Conservation (phyloP, 2,329 filamentous ascomycete genomes). For the Fusarium brevicatenulatum region DNA sequence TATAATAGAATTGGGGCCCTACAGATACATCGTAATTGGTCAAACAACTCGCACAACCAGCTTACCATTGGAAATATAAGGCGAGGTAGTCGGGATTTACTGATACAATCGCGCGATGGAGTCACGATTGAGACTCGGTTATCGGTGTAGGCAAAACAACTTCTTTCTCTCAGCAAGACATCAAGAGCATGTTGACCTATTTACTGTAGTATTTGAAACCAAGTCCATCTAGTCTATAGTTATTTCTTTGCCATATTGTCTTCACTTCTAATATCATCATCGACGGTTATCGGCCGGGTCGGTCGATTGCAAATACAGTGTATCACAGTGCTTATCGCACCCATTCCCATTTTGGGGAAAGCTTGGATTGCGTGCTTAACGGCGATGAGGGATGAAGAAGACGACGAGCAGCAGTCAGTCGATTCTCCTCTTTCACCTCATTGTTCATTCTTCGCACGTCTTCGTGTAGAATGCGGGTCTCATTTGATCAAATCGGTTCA, state of each 20-base stretch:
- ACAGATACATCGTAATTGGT: not conserved
- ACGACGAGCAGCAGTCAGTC: conserved; percentile 10
- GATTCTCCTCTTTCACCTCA: conserved; percentile 33
- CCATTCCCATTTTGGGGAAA: conserved; percentile 16
- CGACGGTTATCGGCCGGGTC: conserved; percentile 25
- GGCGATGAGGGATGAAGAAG: conserved; percentile 7
- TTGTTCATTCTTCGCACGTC: conserved; percentile 22
- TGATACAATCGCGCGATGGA: conserved; percentile 2
- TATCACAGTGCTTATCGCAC: conserved; percentile 13
- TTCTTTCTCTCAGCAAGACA: no score
- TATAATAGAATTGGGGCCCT: not conserved
- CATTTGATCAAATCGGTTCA: conserved; percentile 19
- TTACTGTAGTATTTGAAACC: no score
- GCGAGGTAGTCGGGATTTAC: not conserved
- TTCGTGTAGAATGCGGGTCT: conserved; percentile 31
- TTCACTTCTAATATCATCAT: not conserved
- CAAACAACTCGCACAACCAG: not conserved
- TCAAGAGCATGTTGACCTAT: not conserved
- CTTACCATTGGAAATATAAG: not conserved
- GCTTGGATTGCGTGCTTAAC: conserved; percentile 36
- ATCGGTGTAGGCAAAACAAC: conserved; percentile 1
- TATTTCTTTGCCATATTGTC: not conserved
- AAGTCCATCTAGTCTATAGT: not conserved
- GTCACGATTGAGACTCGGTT: conserved; percentile 9
- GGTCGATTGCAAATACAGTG: conserved; percentile 23